Base-by-base conservation (phyloP, 257 asterid species). In the Scutellaria galericulata region DNA sequence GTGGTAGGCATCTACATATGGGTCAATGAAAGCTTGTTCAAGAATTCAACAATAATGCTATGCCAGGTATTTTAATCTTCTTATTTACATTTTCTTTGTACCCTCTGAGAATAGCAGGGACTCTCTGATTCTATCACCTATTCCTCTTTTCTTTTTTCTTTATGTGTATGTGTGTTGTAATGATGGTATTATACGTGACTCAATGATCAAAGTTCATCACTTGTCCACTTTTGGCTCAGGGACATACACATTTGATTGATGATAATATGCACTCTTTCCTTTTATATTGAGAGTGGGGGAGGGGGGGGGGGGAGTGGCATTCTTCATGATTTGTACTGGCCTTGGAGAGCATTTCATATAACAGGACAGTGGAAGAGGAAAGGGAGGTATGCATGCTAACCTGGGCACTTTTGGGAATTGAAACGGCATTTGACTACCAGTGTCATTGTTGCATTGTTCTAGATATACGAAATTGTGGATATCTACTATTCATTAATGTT, bases 1-100 rank as follows among this genome's bases (percentile, higher is more conserved):
- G 99, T 95, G 70, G 79, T 95, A 72, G 99, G 99, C 75, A 83
- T 88, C 78, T 95, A 95, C 78, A 73, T 90, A 62, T 90, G 96
- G 93, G 88, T 82, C 77, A 90, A 67, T 47, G 98, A 95, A 72
- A 85, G 84, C 89, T 72, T 88, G 64, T 92, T 92, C 86, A 92
- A 90, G 88, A 92, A 85, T 82, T 90, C 99, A 72, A 82, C 94
- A 20, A 39, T 84, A 53, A 72, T 81, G 10, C 79, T 92, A 58
- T 92, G 97, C 84, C 99, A 95, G 99, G 98, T 95, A 70, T 66
- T 78, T 7, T 75, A 47, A 55, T 65, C 72, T 64, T 67, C 51
- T 50, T 50, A 1, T 27, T 65, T 44, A 14, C 65, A 46, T 39
- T 63, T 52, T 56, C 37, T 35, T 46, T 50, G 41, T 70, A 13